Conservation (phyloP, 805 yeast species). For the Saccharomycopsis olivae region DNA sequence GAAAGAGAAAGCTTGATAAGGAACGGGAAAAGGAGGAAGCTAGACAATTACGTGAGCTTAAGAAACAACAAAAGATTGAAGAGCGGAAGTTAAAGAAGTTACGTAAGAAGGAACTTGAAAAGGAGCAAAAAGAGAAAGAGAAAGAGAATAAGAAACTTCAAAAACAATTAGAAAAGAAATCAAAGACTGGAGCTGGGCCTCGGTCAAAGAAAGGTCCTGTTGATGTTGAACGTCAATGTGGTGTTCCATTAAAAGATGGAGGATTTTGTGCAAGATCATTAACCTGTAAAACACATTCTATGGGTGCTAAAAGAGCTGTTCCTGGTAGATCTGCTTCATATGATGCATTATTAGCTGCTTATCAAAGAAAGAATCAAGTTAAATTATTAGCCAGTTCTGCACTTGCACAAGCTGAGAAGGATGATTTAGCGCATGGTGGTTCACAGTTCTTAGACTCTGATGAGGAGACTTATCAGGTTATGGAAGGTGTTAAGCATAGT, state of each 20-base stretch:
- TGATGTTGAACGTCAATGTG: constrained; percentile 91
- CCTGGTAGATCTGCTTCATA: constrained; percentile 89
- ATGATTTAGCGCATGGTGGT: constrained; percentile 42
- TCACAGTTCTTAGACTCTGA: constrained; percentile 60
- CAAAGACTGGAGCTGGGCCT: constrained; percentile 22
- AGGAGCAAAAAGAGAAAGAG: constrained; percentile 19
- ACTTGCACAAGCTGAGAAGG: constrained; percentile 66
- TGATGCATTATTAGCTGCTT: constrained; percentile 76
- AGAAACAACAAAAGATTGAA: constrained; percentile 14
- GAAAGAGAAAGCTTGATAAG: constrained; percentile 17
- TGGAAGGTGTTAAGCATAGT: constrained; percentile 78
- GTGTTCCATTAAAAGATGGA: constrained; percentile 90
- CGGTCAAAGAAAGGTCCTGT: constrained; percentile 53
- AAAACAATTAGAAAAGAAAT: constrained; percentile 29
- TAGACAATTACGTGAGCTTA: constrained; percentile 15
- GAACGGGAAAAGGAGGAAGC: constrained; percentile 17
- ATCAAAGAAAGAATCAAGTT: constrained; percentile 88
- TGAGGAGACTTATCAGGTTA: constrained; percentile 84
- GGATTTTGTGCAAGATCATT: constrained; percentile 91
- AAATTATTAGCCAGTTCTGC: constrained; percentile 77
- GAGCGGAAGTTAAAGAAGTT: constrained; percentile 15
- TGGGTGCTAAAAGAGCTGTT: constrained; percentile 97
- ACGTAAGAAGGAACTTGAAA: constrained; percentile 19
- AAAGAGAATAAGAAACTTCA: constrained; percentile 19
- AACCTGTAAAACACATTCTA: constrained; percentile 95